Percentiles rank a stretch among this genome's conserved stretches.
These are phyloP conservation scores for Gossypium lobatum DNA, from an alignment of 441 rosid species.

Conservation along the genomic window DNA sequence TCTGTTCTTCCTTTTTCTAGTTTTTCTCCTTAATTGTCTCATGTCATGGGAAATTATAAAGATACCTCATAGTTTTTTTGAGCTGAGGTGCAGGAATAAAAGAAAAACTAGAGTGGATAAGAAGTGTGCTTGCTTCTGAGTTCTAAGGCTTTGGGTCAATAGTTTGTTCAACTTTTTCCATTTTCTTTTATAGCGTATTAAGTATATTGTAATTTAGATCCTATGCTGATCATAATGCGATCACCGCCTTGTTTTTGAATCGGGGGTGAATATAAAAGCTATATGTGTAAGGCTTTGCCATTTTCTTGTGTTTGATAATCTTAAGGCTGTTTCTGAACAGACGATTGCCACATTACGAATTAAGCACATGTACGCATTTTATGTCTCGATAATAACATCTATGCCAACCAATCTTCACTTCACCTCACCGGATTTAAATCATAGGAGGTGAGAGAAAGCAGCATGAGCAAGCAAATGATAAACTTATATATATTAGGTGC, in stretches of 20 bases:
- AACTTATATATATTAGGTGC: no score
- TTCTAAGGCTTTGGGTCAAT: not conserved
- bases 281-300: not conserved
- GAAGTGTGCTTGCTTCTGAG: not conserved
- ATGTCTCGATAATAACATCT: no score
- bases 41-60: not conserved
- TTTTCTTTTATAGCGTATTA: not conserved
- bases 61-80: slow-evolving; percentile 19
- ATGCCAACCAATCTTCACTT: no score
- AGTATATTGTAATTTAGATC: slow-evolving; percentile 1
- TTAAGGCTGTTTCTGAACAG: not conserved
- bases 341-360: not conserved
- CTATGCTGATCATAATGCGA: not conserved
- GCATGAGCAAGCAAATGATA: no score
- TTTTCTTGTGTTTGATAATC: not conserved
- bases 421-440: no score
- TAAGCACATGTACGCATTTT: no score
- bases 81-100: slow-evolving; percentile 21
- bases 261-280: not conserved
- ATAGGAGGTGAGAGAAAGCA: no score
- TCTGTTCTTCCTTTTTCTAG: not conserved
- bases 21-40: not conserved
- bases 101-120: not conserved
- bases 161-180: not conserved
- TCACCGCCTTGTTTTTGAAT: slow-evolving; percentile 10